These are phyloP conservation scores for Colletotrichum sp. DNA, from an alignment of 2,329 filamentous ascomycete species.

Conservation along the genomic window DNA sequence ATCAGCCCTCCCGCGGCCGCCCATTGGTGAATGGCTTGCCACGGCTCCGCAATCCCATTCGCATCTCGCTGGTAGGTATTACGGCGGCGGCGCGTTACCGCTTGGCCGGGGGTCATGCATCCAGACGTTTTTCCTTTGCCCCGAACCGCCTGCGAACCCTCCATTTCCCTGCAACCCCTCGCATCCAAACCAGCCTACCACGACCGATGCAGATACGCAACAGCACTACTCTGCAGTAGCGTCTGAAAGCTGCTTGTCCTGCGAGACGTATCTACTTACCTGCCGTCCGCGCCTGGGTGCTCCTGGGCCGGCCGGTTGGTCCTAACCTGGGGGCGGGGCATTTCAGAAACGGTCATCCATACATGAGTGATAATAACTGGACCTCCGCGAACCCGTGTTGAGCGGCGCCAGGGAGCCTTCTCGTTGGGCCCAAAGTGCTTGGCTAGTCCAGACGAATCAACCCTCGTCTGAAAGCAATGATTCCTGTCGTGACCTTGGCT, in stretches of 20 bases:
- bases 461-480: background rate
- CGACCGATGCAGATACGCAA: background rate
- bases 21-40: background rate
- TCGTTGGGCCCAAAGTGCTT: background rate
- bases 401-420: background rate
- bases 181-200: background rate
- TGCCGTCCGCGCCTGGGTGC: constrained; percentile 11
- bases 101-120: constrained; percentile 18
- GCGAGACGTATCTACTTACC: background rate
- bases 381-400: background rate
- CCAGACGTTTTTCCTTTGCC: constrained; percentile 17
- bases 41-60: constrained; percentile 11
- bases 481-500: background rate
- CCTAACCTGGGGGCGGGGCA: constrained; percentile 2
- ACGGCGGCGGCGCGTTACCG: constrained; percentile 14
- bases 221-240: background rate
- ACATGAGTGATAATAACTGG: background rate
- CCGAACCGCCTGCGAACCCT: constrained; percentile 20
- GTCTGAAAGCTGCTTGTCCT: background rate
- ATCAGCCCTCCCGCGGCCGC: background rate
- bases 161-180: constrained; percentile 18
- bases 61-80: background rate
- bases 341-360: background rate
- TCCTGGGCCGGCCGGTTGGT: constrained; percentile 11
- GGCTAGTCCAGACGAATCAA: background rate